phyloP scores from a whole-genome alignment of 768 basidiomycete species.

The Leccinum subgranulosum region DNA sequence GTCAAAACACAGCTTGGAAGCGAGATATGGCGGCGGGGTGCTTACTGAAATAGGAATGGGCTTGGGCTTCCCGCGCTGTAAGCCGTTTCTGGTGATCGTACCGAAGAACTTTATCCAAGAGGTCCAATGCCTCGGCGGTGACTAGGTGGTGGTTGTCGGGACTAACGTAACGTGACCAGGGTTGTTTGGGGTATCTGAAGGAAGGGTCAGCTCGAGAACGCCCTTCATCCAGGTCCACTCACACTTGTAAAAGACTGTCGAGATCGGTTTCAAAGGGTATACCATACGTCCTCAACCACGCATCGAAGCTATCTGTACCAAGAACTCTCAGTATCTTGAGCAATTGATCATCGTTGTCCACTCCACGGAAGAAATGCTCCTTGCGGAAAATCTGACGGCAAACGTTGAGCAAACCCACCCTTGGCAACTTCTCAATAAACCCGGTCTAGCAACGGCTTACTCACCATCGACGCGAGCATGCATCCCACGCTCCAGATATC shows the following conservation, averaged over 20 bases:
- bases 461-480: constrained; percentile 74
- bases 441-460: too few species aligned
- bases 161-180: constrained; percentile 63
- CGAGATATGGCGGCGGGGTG: constrained; percentile 21
- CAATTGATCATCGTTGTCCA: constrained; percentile 71
- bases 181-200: constrained; percentile 53
- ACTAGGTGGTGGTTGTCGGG: constrained; percentile 56
- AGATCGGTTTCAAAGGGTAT: constrained; percentile 65
- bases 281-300: constrained; percentile 56
- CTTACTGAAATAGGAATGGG: constrained; percentile 63
- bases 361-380: constrained; percentile 74
- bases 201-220: background rate
- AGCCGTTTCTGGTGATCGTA: constrained; percentile 70
- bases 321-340: constrained; percentile 67
- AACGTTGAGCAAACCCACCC: too few species aligned
- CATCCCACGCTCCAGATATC: constrained; percentile 76
- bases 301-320: constrained; percentile 63
- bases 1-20: constrained; percentile 10
- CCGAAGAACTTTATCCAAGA: constrained; percentile 61
- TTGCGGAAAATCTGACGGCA: constrained; percentile 58
- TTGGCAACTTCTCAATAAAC: too few species aligned
- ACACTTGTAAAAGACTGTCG: constrained; percentile 54
- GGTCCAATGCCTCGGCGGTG: constrained; percentile 61
- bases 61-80: constrained; percentile 65
- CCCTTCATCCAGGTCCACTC: constrained; percentile 9